Percentiles rank a stretch among this genome's conserved stretches.
phyloP scores from a whole-genome alignment of 208 protist species.

The Trichomonas vaginalis region DNA sequence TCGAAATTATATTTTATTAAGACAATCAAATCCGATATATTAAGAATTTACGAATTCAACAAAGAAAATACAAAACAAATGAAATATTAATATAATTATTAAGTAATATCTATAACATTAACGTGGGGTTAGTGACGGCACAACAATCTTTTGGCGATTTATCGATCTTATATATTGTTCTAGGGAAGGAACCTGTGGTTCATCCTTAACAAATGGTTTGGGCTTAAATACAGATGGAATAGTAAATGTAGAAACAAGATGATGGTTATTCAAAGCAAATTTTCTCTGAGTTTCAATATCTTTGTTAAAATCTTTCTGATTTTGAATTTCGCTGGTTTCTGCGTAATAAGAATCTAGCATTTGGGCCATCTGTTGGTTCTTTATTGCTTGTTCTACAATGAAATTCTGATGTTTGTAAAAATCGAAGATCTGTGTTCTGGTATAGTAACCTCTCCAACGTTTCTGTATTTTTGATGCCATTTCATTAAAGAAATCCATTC shows the following conservation, averaged over 20 bases:
- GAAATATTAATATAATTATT: no score
- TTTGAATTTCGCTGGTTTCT: background rate
- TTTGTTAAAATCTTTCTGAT: background rate
- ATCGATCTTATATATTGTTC: background rate
- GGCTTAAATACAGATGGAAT: background rate
- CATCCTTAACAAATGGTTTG: background rate
- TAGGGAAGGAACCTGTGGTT: background rate
- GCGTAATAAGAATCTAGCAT: background rate
- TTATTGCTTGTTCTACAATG: background rate
- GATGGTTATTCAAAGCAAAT: background rate
- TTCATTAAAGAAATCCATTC: background rate
- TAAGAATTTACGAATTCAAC: no score
- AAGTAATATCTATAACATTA: no score
- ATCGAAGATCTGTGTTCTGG: background rate
- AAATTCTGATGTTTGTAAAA: background rate
- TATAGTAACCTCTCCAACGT: background rate
- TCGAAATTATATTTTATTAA: no score
- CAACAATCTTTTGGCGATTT: background rate
- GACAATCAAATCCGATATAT: no score
- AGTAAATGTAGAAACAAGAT: background rate
- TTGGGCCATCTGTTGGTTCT: background rate
- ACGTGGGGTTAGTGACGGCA: background rate
- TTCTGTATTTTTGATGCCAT: background rate
- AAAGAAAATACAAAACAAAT: no score
- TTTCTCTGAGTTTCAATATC: background rate